Evolutionary conservation across 345 rosid species (phyloP), one percentile per base, ranked within the genome.

Genomic region (Eucalyptus cladocalyx): DNA sequence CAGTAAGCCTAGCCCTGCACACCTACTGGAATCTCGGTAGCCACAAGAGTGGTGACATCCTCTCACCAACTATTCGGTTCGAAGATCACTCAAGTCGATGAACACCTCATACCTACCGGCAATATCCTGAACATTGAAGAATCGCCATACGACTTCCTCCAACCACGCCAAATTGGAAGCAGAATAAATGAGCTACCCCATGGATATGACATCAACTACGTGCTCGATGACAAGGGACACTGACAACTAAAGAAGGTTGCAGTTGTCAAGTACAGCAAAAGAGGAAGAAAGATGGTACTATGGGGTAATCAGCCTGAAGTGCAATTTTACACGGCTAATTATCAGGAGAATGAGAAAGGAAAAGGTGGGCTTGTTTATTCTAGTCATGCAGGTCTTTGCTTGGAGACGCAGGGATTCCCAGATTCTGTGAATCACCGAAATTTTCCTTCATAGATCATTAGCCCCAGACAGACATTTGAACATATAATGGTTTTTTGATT

Each of bases 371-470:
- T 88, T 42, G 93, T 94, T n/a, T 97, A 95, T 88, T 4, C 87
- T 11, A 92, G 90, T 23, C 89, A 94, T 88, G 98, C 93, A 14
- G 98, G 93, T 10, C 28, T 95, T 45, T 93, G 96, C 87, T 90
- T 95, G 92, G 96, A 96, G 95, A 96, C 97, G n/a, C 97, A 94
- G 90, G 98, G 94, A 4, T 95, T 96, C 37, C 99, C 98, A 1
- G 97, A 95, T 90, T 90, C 97, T 3, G 99, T 97, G 24, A 95
- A 97, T 88, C 95, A 94, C 37, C 93, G 89, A 14, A 91, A 94
- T 86, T 97, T 97, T 72, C 98, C 99, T 47, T 91, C 95, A 8
- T 96, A 95, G 92, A 92, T 95, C 89, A 91, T 97, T 42, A 83
- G 89, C 96, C 95, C 95, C 7, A 93, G 94, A 26, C 92, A 94